Evolutionary conservation across 2,329 filamentous ascomycete genomes (phyloP).

Genomic region (Trichoderma atrobrunneum): DNA sequence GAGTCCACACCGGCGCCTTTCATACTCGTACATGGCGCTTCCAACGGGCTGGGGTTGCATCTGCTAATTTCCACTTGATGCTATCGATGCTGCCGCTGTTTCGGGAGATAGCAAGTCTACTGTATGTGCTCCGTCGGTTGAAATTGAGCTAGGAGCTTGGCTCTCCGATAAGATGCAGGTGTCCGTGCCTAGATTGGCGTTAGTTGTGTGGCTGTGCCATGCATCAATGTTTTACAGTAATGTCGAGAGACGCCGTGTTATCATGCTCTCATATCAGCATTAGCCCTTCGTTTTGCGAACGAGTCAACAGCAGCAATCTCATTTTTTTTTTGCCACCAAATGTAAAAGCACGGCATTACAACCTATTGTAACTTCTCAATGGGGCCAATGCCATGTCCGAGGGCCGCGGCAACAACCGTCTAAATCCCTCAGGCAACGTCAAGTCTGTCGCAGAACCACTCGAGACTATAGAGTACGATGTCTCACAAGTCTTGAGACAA

Average conservation of each 20-base stretch:
- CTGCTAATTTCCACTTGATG: constrained; percentile 15
- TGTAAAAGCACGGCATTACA: not conserved
- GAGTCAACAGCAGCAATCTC: not conserved
- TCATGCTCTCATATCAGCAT: not conserved
- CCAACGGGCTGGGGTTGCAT: constrained; percentile 8
- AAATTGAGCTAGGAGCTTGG: constrained; percentile 7
- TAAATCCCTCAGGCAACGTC: not conserved
- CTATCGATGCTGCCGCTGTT: not conserved
- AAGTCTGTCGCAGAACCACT: not conserved
- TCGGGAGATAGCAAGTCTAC: not conserved
- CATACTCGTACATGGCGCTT: not conserved
- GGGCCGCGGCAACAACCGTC: not conserved
- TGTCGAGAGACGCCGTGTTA: not conserved
- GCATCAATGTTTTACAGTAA: not conserved
- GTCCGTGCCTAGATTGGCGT: not conserved
- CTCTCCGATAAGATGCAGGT: constrained; percentile 15
- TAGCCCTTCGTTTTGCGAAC: not conserved
- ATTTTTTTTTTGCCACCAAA: not conserved
- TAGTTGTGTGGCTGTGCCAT: not conserved
- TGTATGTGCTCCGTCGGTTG: not conserved
- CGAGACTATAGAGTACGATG: not conserved
- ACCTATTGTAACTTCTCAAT: not conserved
- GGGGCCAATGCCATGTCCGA: not conserved
- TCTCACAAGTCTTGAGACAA: not conserved
- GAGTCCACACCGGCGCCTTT: not conserved